Percentiles rank a stretch among this genome's conserved stretches.
Conservation (phyloP, 495 filamentous ascomycete species). For the Aspergillus affinis region DNA sequence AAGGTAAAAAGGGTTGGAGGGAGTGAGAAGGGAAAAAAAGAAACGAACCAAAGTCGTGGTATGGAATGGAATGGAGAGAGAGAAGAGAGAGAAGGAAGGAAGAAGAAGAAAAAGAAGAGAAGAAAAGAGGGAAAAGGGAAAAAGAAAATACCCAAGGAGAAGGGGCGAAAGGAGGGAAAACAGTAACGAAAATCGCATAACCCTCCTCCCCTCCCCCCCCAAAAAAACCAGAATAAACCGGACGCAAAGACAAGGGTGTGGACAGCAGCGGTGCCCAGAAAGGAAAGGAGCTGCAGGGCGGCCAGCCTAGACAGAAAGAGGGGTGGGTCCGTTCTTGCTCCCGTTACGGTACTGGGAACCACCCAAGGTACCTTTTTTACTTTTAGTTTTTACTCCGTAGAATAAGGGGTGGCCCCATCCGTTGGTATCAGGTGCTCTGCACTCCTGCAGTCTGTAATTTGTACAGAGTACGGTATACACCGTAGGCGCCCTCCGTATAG, state of each 20-base stretch:
- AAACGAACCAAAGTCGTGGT: conserved; percentile 25
- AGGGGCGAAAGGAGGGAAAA: conserved; percentile 25
- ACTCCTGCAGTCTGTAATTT: too few relatives aligned
- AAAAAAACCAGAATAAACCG: conserved; percentile 10
- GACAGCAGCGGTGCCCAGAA: conserved; percentile 27
- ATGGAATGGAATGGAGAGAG: conserved; percentile 23
- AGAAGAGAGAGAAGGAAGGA: conserved; percentile 16
- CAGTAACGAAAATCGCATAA: background rate
- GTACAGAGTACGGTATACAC: conserved; percentile 1
- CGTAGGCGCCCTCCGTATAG: too few relatives aligned
- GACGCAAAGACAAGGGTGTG: conserved; percentile 26
- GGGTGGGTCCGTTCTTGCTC: conserved; percentile 5
- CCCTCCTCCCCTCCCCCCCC: background rate
- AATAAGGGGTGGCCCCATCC: background rate
- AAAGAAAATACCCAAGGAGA: conserved; percentile 26
- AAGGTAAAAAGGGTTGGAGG: conserved; percentile 27
- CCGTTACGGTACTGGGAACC: too few relatives aligned
- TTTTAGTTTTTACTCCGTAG: conserved; percentile 3
- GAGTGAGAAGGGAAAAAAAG: conserved; percentile 24
- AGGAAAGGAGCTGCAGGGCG: conserved; percentile 47
- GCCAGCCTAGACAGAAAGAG: conserved; percentile 21
- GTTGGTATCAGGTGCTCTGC: too few relatives aligned
- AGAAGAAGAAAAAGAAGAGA: conserved; percentile 18
- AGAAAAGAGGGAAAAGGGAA: conserved; percentile 25
- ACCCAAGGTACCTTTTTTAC: background rate